Evolutionary conservation across 495 filamentous ascomycete genomes (phyloP).

Genomic region (Daldinia vernicosa): DNA sequence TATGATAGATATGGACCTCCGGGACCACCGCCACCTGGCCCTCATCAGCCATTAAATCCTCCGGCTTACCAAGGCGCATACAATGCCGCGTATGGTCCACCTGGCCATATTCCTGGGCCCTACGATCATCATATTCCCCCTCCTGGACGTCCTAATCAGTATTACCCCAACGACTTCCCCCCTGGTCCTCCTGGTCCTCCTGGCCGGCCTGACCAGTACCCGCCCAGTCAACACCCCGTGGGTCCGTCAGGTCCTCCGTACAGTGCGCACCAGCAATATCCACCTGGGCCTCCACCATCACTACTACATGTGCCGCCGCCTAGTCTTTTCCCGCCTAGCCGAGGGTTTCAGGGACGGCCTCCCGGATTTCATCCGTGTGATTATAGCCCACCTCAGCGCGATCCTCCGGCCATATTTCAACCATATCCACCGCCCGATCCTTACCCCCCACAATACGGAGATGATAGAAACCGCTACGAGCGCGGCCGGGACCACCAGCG

Average conservation of each 20-base stretch:
- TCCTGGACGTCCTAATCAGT: constrained; percentile 27
- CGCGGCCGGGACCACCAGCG: constrained; percentile 31
- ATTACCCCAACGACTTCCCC: constrained; percentile 25
- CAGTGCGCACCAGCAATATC: constrained; percentile 31
- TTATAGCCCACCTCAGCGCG: constrained; percentile 35
- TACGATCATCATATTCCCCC: constrained; percentile 32
- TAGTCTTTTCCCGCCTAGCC: constrained; percentile 29
- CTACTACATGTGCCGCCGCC: constrained; percentile 41
- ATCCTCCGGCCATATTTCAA: constrained; percentile 23
- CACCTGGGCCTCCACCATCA: constrained; percentile 29
- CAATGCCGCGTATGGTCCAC: constrained; percentile 35
- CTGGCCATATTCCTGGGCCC: constrained; percentile 30
- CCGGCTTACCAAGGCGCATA: constrained; percentile 46
- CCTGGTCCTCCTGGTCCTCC: constrained; percentile 24
- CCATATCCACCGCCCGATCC: constrained; percentile 31
- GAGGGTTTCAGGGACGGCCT: constrained; percentile 45
- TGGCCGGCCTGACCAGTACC: constrained; percentile 25
- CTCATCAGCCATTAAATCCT: constrained; percentile 44
- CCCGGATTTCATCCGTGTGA: constrained; percentile 45
- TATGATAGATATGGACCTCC: constrained; percentile 41
- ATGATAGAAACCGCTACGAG: constrained; percentile 34
- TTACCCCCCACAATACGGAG: constrained; percentile 24
- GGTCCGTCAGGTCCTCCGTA: constrained; percentile 27
- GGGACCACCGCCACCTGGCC: constrained; percentile 36
- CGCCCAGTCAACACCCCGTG: constrained; percentile 14